Evolutionary conservation across 2,329 filamentous ascomycete genomes (phyloP).

Genomic region (Alternaria sp.): DNA sequence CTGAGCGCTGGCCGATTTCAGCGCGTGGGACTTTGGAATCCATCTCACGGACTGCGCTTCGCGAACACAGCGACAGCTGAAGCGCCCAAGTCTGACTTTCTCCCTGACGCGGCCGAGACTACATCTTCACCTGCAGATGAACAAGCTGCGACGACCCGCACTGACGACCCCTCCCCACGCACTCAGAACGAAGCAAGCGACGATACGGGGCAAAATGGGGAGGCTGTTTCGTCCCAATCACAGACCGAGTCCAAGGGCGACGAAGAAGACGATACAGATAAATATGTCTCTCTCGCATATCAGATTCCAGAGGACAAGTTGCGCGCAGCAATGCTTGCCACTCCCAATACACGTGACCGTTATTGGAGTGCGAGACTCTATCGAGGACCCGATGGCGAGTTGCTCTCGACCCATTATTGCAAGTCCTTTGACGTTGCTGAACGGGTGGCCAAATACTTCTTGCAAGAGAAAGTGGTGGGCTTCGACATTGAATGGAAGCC

Average conservation of each 20-base stretch:
- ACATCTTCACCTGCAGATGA: background rate
- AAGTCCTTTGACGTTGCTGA: constrained; percentile 72
- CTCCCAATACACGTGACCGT: constrained; percentile 40
- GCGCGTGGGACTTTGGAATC: constrained; percentile 15
- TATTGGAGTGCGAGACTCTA: constrained; percentile 77
- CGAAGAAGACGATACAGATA: constrained; percentile 28
- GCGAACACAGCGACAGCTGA: constrained; percentile 14
- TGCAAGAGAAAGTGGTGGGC: constrained; percentile 74
- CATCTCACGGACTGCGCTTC: constrained; percentile 21
- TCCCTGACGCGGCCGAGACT: background rate
- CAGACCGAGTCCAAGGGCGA: constrained; percentile 15
- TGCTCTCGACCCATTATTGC: constrained; percentile 80
- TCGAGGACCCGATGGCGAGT: constrained; percentile 62
- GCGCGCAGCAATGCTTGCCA: constrained; percentile 42
- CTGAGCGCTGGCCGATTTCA: constrained; percentile 4
- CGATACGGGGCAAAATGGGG: background rate
- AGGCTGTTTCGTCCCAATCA: background rate
- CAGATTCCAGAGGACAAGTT: constrained; percentile 45
- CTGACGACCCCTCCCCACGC: background rate
- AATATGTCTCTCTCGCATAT: constrained; percentile 38
- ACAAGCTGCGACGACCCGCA: background rate
- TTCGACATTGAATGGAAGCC: constrained; percentile 89
- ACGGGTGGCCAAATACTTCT: constrained; percentile 71
- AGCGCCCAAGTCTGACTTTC: constrained; percentile 1
- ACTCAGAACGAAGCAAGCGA: background rate